Evolutionary conservation across 2,329 filamentous ascomycete species (phyloP).

Genomic region (Calonectria pseudoturangicola): DNA sequence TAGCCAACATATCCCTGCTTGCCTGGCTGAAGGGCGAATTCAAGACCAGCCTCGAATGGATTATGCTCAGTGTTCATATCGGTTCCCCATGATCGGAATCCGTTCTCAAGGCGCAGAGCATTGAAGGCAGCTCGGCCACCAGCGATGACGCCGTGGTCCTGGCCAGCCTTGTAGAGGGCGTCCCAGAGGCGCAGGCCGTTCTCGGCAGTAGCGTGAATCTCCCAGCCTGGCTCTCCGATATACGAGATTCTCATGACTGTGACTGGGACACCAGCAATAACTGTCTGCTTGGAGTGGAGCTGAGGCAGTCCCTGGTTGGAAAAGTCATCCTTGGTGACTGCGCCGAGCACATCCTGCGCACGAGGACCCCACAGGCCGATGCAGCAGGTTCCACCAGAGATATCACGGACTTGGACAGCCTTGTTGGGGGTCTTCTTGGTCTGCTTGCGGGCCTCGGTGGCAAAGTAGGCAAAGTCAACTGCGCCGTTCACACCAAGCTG

Average conservation of each 20-base stretch:
- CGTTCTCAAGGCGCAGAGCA: conserved; percentile 75
- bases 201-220: conserved; percentile 76
- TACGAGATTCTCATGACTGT: conserved; percentile 74
- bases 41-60: conserved; percentile 75
- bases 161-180: conserved; percentile 71
- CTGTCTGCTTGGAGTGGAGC: conserved; percentile 68
- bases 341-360: conserved; percentile 69
- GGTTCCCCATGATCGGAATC: conserved; percentile 72
- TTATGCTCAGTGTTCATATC: conserved; percentile 78
- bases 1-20: conserved; percentile 72
- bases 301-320: conserved; percentile 68
- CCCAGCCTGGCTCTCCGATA: conserved; percentile 78
- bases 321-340: conserved; percentile 67
- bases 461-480: conserved; percentile 72
- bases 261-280: conserved; percentile 74
- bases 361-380: conserved; percentile 78
- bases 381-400: conserved; percentile 76
- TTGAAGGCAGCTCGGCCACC: conserved; percentile 76
- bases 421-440: conserved; percentile 61
- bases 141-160: conserved; percentile 72
- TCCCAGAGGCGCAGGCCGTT: conserved; percentile 77
- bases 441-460: conserved; percentile 71
- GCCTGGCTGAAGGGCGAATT: conserved; percentile 66
- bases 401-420: conserved; percentile 73
- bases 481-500: conserved; percentile 75